These are phyloP conservation scores for Pleurotus cornucopiae DNA, from an alignment of 768 basidiomycete species.

Conservation along the genomic window DNA sequence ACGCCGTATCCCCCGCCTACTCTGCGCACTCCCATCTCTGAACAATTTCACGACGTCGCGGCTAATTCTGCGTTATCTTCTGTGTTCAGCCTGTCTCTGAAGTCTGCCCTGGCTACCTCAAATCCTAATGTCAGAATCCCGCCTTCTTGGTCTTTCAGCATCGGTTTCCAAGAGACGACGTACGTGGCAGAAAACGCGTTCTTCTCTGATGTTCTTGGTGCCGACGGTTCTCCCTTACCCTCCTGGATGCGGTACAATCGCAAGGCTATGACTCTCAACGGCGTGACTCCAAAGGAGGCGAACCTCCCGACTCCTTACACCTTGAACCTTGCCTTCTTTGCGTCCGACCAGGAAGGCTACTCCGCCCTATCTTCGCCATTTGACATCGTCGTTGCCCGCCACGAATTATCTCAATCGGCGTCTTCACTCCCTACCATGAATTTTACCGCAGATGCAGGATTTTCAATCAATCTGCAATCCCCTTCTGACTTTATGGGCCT, in stretches of 20 bases:
- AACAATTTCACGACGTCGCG: slow-evolving; percentile 47
- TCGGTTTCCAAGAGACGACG: slow-evolving; percentile 73
- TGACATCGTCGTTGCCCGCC: slow-evolving; percentile 58
- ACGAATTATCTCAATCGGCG: slow-evolving; percentile 56
- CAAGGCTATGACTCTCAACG: slow-evolving; percentile 68
- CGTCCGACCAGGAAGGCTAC: slow-evolving; percentile 72
- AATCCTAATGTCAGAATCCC: slow-evolving; percentile 70
- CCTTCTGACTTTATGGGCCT: slow-evolving; percentile 60
- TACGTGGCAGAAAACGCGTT: slow-evolving; percentile 44
- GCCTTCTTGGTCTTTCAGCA: slow-evolving; percentile 82
- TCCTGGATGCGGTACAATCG: slow-evolving; percentile 73
- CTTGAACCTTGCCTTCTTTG: slow-evolving; percentile 56
- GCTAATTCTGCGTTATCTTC: slow-evolving; percentile 70
- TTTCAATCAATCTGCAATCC: slow-evolving; percentile 50
- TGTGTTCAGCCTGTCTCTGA: slow-evolving; percentile 59
- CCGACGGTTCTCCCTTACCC: slow-evolving; percentile 70
- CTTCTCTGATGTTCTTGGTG: slow-evolving; percentile 60
- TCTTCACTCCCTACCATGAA: slow-evolving; percentile 62
- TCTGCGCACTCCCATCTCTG: slow-evolving; percentile 46
- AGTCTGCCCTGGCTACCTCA: slow-evolving; percentile 49
- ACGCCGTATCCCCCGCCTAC: slow-evolving; percentile 49
- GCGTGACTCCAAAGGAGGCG: slow-evolving; percentile 58
- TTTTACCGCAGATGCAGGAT: slow-evolving; percentile 52
- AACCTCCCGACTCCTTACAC: slow-evolving; percentile 32
- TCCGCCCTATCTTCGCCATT: slow-evolving; percentile 58